These are phyloP conservation scores for Xanthoparmelia taractica DNA, from an alignment of 495 filamentous ascomycete genomes.

Conservation along the genomic window DNA sequence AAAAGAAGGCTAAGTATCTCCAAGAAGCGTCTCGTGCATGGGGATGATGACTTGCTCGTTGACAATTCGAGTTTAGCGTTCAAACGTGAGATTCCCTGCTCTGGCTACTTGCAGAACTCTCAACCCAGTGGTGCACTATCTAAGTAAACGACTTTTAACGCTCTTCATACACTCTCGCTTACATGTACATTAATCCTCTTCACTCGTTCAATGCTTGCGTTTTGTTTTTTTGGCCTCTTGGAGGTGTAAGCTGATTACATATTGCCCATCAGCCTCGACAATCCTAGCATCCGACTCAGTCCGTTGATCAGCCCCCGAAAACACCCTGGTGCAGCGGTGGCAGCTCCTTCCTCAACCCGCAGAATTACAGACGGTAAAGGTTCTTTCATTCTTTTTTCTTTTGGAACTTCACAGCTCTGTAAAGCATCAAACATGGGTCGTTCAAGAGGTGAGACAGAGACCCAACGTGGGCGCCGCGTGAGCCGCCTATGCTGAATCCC, in stretches of 20 bases:
- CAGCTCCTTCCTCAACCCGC: background rate
- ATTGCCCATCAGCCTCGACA: conserved; percentile 2
- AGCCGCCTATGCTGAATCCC: conserved; percentile 11
- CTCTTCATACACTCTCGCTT: conserved; percentile 4
- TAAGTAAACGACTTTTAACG: no score
- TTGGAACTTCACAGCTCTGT: conserved; percentile 11
- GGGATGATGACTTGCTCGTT: background rate
- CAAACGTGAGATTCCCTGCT: background rate
- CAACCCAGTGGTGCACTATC: no score
- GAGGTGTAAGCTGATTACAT: conserved; percentile 7
- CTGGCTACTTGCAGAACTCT: background rate
- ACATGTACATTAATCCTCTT: background rate
- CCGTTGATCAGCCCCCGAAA: conserved; percentile 11
- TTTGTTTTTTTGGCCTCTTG: background rate
- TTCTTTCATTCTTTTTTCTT: no score
- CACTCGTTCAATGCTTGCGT: conserved; percentile 15
- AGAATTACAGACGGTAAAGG: background rate
- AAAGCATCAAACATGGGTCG: conserved; percentile 15
- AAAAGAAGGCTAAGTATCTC: background rate
- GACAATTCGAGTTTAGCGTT: background rate
- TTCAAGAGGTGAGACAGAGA: conserved; percentile 19
- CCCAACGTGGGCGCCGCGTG: background rate
- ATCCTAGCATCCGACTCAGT: conserved; percentile 5
- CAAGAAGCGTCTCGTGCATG: background rate
- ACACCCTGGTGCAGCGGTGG: background rate